Percentiles rank a stretch among this genome's conserved stretches.
These are phyloP conservation scores for Rhododendron vialii DNA, from an alignment of 148 eudicot species.

Conservation along the genomic window DNA sequence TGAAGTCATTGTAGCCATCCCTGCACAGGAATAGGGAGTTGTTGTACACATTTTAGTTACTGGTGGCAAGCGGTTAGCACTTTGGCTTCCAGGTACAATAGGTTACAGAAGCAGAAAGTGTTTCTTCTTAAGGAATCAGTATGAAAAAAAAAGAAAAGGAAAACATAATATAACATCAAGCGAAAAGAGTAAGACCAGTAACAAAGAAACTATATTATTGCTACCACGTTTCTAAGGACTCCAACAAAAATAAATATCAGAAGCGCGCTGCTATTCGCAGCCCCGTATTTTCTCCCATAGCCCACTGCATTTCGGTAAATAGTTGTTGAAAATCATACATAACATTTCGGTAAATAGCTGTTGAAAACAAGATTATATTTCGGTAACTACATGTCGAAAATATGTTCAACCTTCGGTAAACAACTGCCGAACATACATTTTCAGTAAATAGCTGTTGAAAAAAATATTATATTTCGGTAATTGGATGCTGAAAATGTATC, in stretches of 20 bases:
- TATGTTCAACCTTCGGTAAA: too few species aligned
- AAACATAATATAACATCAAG: not conserved
- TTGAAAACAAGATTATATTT: too few species aligned
- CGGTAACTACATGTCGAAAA: too few species aligned
- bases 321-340: too few species aligned
- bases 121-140: not conserved
- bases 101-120: not conserved
- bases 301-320: too few species aligned
- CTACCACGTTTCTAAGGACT: not conserved
- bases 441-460: too few species aligned
- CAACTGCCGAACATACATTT: too few species aligned
- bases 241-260: not conserved
- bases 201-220: not conserved
- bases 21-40: conserved; percentile 36
- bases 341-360: too few species aligned
- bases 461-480: too few species aligned
- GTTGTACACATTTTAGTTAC: conserved; percentile 5
- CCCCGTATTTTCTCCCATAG: too few species aligned
- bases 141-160: not conserved
- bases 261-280: not conserved
- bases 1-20: conserved; percentile 99
- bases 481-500: too few species aligned
- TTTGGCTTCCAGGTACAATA: not conserved
- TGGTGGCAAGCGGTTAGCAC: not conserved
- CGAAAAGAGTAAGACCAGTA: not conserved